phyloP scores from a whole-genome alignment of 495 filamentous ascomycete genomes.

The Copromyces sp. region DNA sequence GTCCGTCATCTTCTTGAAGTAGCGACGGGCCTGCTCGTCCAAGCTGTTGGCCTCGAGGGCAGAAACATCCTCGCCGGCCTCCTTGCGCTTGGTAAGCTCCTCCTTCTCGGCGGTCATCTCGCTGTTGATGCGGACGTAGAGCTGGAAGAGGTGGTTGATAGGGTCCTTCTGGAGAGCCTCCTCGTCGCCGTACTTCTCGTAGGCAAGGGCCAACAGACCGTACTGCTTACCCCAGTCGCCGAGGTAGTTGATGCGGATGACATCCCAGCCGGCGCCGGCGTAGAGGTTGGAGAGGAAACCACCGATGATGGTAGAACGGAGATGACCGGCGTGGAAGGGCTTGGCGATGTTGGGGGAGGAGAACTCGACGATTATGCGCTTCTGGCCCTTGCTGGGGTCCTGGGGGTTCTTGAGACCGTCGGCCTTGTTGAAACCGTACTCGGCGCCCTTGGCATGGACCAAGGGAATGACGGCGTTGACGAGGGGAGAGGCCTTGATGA shows the following conservation, averaged over 20 bases:
- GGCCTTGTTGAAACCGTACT: conserved; percentile 57
- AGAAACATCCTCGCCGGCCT: conserved; percentile 39
- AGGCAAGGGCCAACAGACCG: conserved; percentile 50
- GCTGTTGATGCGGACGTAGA: conserved; percentile 53
- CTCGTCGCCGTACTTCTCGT: conserved; percentile 50
- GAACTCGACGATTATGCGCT: conserved; percentile 55
- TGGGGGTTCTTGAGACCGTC: conserved; percentile 57
- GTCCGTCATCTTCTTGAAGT: conserved; percentile 90
- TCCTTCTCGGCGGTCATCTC: conserved; percentile 49
- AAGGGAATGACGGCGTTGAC: conserved; percentile 50
- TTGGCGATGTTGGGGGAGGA: conserved; percentile 55
- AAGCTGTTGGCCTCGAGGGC: conserved; percentile 41
- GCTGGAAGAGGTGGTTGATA: conserved; percentile 53
- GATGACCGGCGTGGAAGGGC: conserved; percentile 58
- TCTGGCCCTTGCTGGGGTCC: conserved; percentile 59
- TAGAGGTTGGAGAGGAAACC: conserved; percentile 54
- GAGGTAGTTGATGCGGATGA: conserved; percentile 54
- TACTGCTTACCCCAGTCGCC: conserved; percentile 64
- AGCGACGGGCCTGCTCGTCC: conserved; percentile 56
- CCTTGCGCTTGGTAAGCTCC: conserved; percentile 33
- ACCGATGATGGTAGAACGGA: conserved; percentile 58
- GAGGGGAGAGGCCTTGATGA: conserved; percentile 54
- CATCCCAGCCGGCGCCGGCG: conserved; percentile 50
- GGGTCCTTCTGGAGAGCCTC: conserved; percentile 45
- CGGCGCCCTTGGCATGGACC: conserved; percentile 49